These are phyloP conservation scores for Crithidia brevicula DNA, from an alignment of 208 protist genomes.

Conservation along the genomic window DNA sequence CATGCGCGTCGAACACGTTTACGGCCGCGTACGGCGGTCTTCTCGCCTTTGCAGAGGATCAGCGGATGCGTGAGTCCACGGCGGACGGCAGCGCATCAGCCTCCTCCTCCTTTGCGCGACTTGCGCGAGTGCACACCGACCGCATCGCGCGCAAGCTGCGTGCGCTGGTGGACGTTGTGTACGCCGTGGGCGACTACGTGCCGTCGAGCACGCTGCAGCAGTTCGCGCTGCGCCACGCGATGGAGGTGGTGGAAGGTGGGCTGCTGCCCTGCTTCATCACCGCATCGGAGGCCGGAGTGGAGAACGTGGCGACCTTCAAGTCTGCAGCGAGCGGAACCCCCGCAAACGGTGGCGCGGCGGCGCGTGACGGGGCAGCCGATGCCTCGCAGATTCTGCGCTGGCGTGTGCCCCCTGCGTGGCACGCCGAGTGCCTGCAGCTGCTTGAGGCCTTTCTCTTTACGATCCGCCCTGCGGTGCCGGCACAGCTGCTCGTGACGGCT, in stretches of 20 bases:
- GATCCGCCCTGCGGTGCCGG: slow-evolving; percentile 23
- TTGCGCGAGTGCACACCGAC: slow-evolving; percentile 19
- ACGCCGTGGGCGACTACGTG: slow-evolving; percentile 49
- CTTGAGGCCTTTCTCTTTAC: slow-evolving; percentile 34
- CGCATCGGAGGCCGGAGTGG: slow-evolving; percentile 16
- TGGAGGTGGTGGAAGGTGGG: slow-evolving; percentile 60
- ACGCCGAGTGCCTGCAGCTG: slow-evolving; percentile 32
- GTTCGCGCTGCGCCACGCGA: slow-evolving; percentile 46
- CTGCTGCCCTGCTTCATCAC: slow-evolving; percentile 42
- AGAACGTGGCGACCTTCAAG: slow-evolving; percentile 18
- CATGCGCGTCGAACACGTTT: slow-evolving; percentile 17
- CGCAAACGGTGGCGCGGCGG: background rate
- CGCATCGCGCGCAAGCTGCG: slow-evolving; percentile 41
- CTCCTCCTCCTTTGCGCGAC: slow-evolving; percentile 4
- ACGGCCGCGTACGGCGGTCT: slow-evolving; percentile 17
- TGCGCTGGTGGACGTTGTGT: slow-evolving; percentile 49
- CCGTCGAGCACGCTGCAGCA: slow-evolving; percentile 45
- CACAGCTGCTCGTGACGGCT: slow-evolving; percentile 33
- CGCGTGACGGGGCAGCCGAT: background rate
- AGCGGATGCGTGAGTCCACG: slow-evolving; percentile 7
- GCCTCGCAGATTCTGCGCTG: slow-evolving; percentile 17
- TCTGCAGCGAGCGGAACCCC: background rate
- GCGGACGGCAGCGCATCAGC: background rate
- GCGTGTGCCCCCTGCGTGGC: slow-evolving; percentile 39
- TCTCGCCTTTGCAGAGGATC: slow-evolving; percentile 21